A percentile compares a stretch with the other conserved stretches of the same genome.
These are phyloP conservation scores for Amaranthus hypochondriacus DNA, from an alignment of 148 eudicot species.

Conservation along the genomic window DNA sequence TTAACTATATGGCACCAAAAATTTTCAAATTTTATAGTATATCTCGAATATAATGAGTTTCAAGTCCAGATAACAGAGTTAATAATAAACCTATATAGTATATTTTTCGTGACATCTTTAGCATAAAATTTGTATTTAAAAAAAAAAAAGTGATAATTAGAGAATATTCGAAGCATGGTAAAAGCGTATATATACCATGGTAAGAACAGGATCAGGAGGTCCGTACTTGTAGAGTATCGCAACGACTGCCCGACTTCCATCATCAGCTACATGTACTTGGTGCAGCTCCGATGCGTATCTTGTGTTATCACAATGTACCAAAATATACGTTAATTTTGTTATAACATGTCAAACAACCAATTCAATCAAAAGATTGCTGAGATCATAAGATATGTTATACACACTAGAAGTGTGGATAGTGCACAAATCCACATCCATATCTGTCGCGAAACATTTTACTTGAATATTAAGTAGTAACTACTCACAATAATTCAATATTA, in stretches of 20 bases:
- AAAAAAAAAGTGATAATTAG: not conserved
- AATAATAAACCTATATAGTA: too few relatives aligned
- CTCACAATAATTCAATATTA: too few relatives aligned
- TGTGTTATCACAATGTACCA: not conserved
- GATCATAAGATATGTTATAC: too few relatives aligned
- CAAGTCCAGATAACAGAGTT: too few relatives aligned
- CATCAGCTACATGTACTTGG: conserved; percentile 48
- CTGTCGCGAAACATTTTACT: too few relatives aligned
- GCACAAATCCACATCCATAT: too few relatives aligned
- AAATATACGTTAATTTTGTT: not conserved
- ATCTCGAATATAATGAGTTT: too few relatives aligned
- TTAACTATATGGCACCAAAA: too few relatives aligned
- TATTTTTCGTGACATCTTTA: not conserved
- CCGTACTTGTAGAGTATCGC: conserved; percentile 52
- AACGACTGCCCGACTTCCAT: conserved; percentile 44
- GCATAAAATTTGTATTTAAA: not conserved
- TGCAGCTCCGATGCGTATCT: conserved; percentile 74
- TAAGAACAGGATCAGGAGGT: conserved; percentile 45
- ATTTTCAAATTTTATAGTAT: too few relatives aligned
- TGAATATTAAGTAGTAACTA: too few relatives aligned
- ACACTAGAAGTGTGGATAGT: too few relatives aligned
- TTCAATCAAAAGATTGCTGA: too few relatives aligned
- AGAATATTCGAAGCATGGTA: not conserved
- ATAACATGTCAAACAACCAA: not conserved
- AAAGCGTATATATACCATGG: conserved; percentile 12